phyloP scores from a whole-genome alignment of 2,329 filamentous ascomycete species.

The Talaromyces sp. region DNA sequence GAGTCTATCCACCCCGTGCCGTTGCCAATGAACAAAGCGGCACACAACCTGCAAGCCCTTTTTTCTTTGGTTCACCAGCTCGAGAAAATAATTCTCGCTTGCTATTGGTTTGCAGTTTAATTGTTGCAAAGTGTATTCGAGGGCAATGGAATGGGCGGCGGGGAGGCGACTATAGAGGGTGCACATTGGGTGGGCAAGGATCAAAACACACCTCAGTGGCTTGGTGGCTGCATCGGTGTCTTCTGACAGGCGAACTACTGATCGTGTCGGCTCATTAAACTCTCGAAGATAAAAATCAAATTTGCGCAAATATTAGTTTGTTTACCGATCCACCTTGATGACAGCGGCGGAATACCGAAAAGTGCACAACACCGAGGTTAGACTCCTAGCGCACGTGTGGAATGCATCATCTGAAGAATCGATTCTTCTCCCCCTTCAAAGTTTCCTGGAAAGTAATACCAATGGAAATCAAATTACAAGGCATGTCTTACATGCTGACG shows the following conservation, averaged over 20 bases:
- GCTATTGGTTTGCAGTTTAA: background rate
- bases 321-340: background rate
- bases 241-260: conserved; percentile 15
- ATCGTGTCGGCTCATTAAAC: background rate
- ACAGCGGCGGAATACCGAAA: background rate
- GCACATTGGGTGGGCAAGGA: background rate
- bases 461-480: background rate
- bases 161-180: background rate
- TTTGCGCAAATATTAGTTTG: background rate
- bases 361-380: background rate
- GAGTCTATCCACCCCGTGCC: background rate
- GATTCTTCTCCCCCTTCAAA: background rate
- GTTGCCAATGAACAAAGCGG: conserved; percentile 4
- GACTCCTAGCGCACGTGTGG: background rate
- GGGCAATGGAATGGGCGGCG: background rate
- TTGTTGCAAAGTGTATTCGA: background rate
- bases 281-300: background rate
- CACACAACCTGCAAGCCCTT: background rate
- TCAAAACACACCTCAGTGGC: conserved; percentile 11
- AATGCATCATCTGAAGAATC: background rate
- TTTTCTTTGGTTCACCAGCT: background rate
- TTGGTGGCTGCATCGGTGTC: conserved; percentile 14
- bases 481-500: background rate
- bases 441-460: background rate
- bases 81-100: background rate